Percentiles rank a stretch among this genome's conserved stretches.
These are phyloP conservation scores for Papiliotrema laurentii DNA, from an alignment of 1,284 basidiomycete genomes.

Conservation along the genomic window DNA sequence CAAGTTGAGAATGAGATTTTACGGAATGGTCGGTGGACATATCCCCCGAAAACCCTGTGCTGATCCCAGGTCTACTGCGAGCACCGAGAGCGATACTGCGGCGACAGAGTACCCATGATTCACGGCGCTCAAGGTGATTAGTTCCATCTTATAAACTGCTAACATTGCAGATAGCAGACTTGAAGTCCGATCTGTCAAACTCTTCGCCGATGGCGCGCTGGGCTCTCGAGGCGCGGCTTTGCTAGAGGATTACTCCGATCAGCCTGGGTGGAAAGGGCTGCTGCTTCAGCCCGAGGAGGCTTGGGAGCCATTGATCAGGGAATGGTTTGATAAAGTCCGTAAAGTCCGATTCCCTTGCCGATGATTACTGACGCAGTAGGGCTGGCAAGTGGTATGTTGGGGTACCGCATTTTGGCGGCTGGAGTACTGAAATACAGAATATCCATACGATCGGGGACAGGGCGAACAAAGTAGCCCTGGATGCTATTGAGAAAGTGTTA, in stretches of 20 bases:
- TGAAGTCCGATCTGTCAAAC: slow-evolving; percentile 71
- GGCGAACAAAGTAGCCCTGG: slow-evolving; percentile 73
- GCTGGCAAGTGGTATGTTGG: slow-evolving; percentile 49
- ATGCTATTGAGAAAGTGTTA: slow-evolving; percentile 69
- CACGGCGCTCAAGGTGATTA: slow-evolving; percentile 34
- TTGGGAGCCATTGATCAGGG: slow-evolving; percentile 57
- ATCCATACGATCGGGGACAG: slow-evolving; percentile 89
- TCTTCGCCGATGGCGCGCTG: slow-evolving; percentile 74
- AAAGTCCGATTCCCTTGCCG: not conserved
- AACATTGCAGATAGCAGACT: slow-evolving; percentile 54
- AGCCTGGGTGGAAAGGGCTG: slow-evolving; percentile 64
- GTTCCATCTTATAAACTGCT: not conserved
- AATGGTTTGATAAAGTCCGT: slow-evolving; percentile 65
- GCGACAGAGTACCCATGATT: slow-evolving; percentile 59
- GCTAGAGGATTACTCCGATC: slow-evolving; percentile 76
- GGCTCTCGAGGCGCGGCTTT: slow-evolving; percentile 89
- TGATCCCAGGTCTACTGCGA: slow-evolving; percentile 39
- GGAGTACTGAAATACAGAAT: slow-evolving; percentile 53
- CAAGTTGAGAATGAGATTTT: slow-evolving; percentile 60
- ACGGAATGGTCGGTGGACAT: slow-evolving; percentile 69
- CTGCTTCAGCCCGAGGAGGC: slow-evolving; percentile 58
- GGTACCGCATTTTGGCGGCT: not conserved
- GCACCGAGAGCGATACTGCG: slow-evolving; percentile 62
- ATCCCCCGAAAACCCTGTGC: too few species aligned
- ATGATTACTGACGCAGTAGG: slow-evolving; percentile 19